A percentile compares a stretch with the other conserved stretches of the same genome.
Evolutionary conservation across 805 yeast species (phyloP).

Genomic region (Maudiozyma pseudohumilis): DNA sequence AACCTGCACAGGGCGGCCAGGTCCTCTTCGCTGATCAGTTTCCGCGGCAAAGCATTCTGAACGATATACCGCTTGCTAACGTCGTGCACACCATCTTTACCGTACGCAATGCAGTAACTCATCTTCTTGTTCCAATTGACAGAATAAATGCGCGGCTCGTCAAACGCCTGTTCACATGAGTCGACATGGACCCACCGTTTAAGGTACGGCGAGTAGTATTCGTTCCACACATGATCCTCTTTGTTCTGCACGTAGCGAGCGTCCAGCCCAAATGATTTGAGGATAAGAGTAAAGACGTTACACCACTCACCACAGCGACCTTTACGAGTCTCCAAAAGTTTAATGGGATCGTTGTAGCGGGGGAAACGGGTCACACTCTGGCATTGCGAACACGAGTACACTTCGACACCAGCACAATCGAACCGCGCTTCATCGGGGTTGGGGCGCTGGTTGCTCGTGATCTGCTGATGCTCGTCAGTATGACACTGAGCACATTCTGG

Average conservation of each 20-base stretch:
- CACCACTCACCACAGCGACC: constrained; percentile 98
- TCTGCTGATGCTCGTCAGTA: constrained; percentile 29
- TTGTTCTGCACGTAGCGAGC: constrained; percentile 75
- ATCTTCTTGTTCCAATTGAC: constrained; percentile 89
- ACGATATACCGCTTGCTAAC: constrained; percentile 58
- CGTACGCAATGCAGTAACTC: constrained; percentile 76
- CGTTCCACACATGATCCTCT: constrained; percentile 97
- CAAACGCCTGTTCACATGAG: constrained; percentile 78
- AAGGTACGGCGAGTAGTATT: constrained; percentile 53
- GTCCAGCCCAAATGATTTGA: constrained; percentile 55
- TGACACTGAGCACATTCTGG: constrained; percentile 53
- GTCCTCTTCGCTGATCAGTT: constrained; percentile 34
- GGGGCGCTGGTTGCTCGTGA: constrained; percentile 35
- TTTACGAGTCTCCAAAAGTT: constrained; percentile 46
- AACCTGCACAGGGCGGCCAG: constrained; percentile 29
- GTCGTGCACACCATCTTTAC: constrained; percentile 53
- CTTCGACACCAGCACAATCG: constrained; percentile 52
- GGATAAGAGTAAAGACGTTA: constrained; percentile 62
- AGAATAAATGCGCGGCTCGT: constrained; percentile 68
- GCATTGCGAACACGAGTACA: constrained; percentile 53
- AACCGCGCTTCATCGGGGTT: constrained; percentile 34
- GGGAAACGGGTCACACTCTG: constrained; percentile 47
- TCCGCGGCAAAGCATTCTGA: constrained; percentile 38
- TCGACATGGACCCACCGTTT: constrained; percentile 82
- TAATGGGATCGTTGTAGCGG: constrained; percentile 59